A percentile compares a stretch with the other conserved stretches of the same genome.
Conservation (phyloP, 2,329 filamentous ascomycete genomes). For the Cylindrodendrum hubeiense region DNA sequence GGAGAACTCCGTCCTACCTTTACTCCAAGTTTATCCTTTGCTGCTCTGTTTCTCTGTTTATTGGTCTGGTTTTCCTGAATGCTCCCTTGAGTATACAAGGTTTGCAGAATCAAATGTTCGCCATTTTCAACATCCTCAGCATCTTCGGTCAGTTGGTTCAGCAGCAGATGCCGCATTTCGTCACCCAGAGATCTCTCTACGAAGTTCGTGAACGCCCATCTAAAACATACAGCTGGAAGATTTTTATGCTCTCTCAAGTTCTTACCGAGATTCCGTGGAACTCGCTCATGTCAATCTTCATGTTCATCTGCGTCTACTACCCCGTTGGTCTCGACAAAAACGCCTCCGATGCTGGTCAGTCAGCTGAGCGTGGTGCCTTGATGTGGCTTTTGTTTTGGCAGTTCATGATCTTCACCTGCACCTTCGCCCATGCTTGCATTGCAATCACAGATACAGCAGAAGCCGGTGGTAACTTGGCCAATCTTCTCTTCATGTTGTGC, state of each 20-base stretch:
- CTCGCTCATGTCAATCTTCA: slow-evolving; percentile 77
- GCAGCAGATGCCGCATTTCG: slow-evolving; percentile 87
- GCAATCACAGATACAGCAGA: slow-evolving; percentile 74
- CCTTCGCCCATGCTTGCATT: slow-evolving; percentile 75
- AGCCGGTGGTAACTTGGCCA: slow-evolving; percentile 75
- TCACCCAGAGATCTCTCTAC: slow-evolving; percentile 83
- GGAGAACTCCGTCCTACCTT: slow-evolving; percentile 90
- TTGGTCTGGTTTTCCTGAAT: slow-evolving; percentile 84
- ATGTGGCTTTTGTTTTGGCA: slow-evolving; percentile 75
- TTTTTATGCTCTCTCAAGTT: slow-evolving; percentile 87
- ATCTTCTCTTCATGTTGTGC: slow-evolving; percentile 73
- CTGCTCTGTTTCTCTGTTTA: slow-evolving; percentile 75
- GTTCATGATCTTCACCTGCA: slow-evolving; percentile 77
- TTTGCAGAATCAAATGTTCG: slow-evolving; percentile 89
- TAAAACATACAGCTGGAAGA: slow-evolving; percentile 87
- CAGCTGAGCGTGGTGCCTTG: slow-evolving; percentile 69
- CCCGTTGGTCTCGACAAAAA: slow-evolving; percentile 82
- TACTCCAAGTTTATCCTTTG: slow-evolving; percentile 85
- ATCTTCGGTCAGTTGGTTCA: slow-evolving; percentile 85
- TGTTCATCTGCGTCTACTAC: slow-evolving; percentile 88
- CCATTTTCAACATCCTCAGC: slow-evolving; percentile 85
- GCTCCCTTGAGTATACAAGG: slow-evolving; percentile 79
- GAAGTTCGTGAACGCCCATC: slow-evolving; percentile 87
- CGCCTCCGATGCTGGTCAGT: slow-evolving; percentile 54
- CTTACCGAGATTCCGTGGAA: slow-evolving; percentile 90